A percentile compares a stretch with the other conserved stretches of the same genome.
Conservation (phyloP, 2,329 filamentous ascomycete species). For the Diaporthe australafricana region DNA sequence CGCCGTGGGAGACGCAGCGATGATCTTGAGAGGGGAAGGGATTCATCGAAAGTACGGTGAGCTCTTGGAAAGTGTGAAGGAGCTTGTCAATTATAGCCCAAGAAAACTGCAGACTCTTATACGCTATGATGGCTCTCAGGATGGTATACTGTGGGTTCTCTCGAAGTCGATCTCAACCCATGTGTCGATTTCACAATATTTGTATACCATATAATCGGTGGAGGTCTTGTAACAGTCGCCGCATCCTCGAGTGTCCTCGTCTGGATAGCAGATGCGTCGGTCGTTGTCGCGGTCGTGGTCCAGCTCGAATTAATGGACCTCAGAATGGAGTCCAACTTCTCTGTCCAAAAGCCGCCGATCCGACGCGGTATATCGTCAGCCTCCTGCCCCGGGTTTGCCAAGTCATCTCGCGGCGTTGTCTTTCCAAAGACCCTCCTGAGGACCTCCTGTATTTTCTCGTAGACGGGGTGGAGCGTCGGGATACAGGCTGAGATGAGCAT, state of each 20-base stretch:
- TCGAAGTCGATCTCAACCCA: not conserved
- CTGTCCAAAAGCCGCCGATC: constrained; percentile 4
- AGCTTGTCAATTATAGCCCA: not conserved
- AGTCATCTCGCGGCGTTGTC: not conserved
- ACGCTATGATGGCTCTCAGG: not conserved
- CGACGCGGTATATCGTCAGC: not conserved
- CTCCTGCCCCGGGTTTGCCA: not conserved
- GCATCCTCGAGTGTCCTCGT: constrained; percentile 18
- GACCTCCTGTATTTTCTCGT: constrained; percentile 2
- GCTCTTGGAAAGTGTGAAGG: not conserved
- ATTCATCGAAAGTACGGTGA: constrained; percentile 23
- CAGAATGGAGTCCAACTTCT: constrained; percentile 1
- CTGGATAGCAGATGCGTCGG: not conserved
- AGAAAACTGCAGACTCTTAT: not conserved
- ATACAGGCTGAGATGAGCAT: constrained; percentile 21
- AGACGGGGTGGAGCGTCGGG: constrained; percentile 17
- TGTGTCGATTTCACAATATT: constrained; percentile 10
- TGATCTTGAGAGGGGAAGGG: constrained; percentile 38
- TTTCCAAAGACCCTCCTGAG: not conserved
- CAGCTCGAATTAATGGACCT: not conserved
- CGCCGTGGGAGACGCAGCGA: constrained; percentile 35
- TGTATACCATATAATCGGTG: constrained; percentile 2
- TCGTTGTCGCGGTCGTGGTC: not conserved
- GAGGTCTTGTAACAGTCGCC: constrained; percentile 12
- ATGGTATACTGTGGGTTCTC: not conserved